Evolutionary conservation across 306 rosid genomes (phyloP).

Genomic region (Pyrus betulifolia): DNA sequence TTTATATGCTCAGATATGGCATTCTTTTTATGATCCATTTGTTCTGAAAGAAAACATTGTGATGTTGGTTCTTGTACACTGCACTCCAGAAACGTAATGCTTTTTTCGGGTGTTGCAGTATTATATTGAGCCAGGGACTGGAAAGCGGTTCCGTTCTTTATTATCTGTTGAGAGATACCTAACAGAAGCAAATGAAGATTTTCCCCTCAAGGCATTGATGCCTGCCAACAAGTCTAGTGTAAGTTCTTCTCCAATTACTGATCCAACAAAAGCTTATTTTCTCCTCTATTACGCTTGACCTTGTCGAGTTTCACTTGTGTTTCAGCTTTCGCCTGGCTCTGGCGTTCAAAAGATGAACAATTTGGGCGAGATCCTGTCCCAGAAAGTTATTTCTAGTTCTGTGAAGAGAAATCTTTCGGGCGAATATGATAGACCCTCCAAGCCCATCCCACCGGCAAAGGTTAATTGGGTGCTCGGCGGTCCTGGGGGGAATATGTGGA

Average conservation of each 20-base stretch:
- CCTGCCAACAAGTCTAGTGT: conserved; percentile 8
- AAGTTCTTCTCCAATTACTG: neutral
- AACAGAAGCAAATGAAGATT: conserved; percentile 13
- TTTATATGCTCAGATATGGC: neutral
- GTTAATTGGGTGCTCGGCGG: conserved; percentile 60
- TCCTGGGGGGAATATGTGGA: conserved; percentile 42
- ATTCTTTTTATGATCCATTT: neutral
- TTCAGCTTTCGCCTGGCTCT: conserved; percentile 22
- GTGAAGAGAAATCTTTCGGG: conserved; percentile 13
- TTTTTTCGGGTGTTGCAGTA: conserved; percentile 27
- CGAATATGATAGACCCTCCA: conserved; percentile 6
- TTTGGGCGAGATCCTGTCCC: neutral
- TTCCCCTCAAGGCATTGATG: conserved; percentile 29
- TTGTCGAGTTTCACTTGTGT: conserved; percentile 13
- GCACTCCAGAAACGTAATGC: neutral
- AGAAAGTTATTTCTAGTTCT: conserved; percentile 9
- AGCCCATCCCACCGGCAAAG: conserved; percentile 32
- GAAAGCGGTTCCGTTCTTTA: conserved; percentile 30
- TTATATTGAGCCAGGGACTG: conserved; percentile 30
- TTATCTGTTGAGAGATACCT: conserved; percentile 35
- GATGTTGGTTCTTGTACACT: neutral
- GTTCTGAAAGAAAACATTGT: neutral
- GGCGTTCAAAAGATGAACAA: conserved; percentile 9
- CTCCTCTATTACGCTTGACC: conserved; percentile 8
- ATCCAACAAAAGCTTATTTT: conserved; percentile 3